A percentile compares a stretch with the other conserved stretches of the same genome.
These are phyloP conservation scores for Anacardium occidentale DNA, from an alignment of 345 rosid species.

Conservation along the genomic window DNA sequence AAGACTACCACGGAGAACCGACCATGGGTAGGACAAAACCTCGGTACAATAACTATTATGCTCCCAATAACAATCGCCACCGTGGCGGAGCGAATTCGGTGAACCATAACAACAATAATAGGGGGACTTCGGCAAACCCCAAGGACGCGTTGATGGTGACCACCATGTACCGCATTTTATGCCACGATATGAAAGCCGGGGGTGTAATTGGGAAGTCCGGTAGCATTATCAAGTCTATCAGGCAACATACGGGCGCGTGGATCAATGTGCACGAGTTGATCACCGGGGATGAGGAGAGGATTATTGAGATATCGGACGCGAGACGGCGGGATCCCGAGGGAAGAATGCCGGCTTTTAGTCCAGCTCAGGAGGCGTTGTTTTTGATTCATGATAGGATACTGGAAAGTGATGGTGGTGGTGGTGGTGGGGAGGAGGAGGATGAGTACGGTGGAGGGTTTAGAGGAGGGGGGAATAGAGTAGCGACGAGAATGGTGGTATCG, in stretches of 20 bases:
- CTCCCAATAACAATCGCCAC: slow-evolving; percentile 43
- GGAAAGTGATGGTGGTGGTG: slow-evolving; percentile 66
- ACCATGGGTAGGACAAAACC: slow-evolving; percentile 59
- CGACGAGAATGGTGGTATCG: slow-evolving; percentile 87
- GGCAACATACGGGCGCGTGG: slow-evolving; percentile 98
- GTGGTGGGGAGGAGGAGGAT: slow-evolving; percentile 51
- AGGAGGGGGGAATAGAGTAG: slow-evolving; percentile 59
- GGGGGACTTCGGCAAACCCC: slow-evolving; percentile 7
- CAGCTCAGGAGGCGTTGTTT: slow-evolving; percentile 90
- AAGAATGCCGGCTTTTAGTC: slow-evolving; percentile 84
- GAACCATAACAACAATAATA: slow-evolving; percentile 19
- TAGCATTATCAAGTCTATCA: slow-evolving; percentile 79
- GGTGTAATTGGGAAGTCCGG: slow-evolving; percentile 99
- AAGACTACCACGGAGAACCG: slow-evolving; percentile 70
- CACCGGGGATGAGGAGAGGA: slow-evolving; percentile 84
- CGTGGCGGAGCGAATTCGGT: slow-evolving; percentile 38
- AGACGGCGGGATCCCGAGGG: slow-evolving; percentile 95
- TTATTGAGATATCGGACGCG: slow-evolving; percentile 92
- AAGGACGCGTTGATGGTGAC: slow-evolving; percentile 63
- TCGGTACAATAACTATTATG: slow-evolving; percentile 57
- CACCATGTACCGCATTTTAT: slow-evolving; percentile 87
- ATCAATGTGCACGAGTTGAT: slow-evolving; percentile 93
- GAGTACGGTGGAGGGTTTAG: slow-evolving; percentile 45
- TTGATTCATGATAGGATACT: slow-evolving; percentile 84
- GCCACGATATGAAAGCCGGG: slow-evolving; percentile 92